These are phyloP conservation scores for Elaeis guineensis DNA, from an alignment of 176 grass and related monocot genomes.

Conservation along the genomic window DNA sequence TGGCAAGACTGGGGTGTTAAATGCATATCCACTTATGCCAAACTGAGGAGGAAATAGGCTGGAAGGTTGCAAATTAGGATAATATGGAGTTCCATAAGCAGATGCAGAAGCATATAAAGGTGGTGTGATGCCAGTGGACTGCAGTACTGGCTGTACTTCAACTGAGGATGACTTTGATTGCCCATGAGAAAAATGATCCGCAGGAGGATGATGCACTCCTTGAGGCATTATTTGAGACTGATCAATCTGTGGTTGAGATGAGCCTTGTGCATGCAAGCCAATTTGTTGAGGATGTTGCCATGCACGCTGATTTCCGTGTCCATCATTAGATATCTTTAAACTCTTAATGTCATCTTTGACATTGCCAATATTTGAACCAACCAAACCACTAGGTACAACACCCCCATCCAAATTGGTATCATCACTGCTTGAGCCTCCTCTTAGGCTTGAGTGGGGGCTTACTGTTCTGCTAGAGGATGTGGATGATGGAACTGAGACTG, in stretches of 20 bases:
- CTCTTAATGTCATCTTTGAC: conserved; percentile 39
- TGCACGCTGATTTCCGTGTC: background rate
- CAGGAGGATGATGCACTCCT: background rate
- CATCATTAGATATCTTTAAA: conserved; percentile 34
- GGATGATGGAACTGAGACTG: conserved; percentile 21
- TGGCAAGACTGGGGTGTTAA: conserved; percentile 51
- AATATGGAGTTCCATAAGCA: conserved; percentile 50
- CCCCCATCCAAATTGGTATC: conserved; percentile 20
- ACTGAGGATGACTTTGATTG: conserved; percentile 37
- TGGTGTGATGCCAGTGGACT: conserved; percentile 35
- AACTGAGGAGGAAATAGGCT: conserved; percentile 43
- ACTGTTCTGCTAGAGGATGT: conserved; percentile 31
- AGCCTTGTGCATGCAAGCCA: conserved; percentile 13
- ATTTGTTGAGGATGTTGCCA: conserved; percentile 3
- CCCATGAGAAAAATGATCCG: conserved; percentile 1
- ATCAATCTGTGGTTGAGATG: conserved; percentile 37
- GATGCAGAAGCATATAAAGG: conserved; percentile 46
- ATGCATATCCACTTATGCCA: conserved; percentile 42
- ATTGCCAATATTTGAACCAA: conserved; percentile 31
- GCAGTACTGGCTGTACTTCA: conserved; percentile 55
- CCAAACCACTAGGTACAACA: conserved; percentile 17
- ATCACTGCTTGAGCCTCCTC: conserved; percentile 17
- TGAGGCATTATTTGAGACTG: conserved; percentile 8
- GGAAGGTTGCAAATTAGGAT: conserved; percentile 48
- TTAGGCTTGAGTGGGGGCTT: conserved; percentile 23